Evolutionary conservation across 2,329 filamentous ascomycete species (phyloP).

Genomic region (Hawksworthiomyces lignivorus): DNA sequence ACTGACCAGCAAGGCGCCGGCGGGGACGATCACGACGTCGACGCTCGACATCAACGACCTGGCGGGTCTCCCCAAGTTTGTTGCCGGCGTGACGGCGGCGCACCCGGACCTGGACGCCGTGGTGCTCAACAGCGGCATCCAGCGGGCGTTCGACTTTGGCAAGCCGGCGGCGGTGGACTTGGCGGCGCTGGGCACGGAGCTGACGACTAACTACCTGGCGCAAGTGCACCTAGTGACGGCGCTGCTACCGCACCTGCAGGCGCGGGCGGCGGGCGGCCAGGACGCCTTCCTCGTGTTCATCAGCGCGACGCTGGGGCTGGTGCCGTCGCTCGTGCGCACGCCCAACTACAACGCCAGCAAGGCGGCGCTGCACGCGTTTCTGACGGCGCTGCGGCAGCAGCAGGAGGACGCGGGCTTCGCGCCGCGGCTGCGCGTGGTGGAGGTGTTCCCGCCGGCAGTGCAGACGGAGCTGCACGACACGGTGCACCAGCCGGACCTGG

Average conservation of each 20-base stretch:
- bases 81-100: conserved; percentile 22
- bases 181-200: conserved; percentile 28
- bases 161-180: conserved; percentile 33
- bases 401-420: conserved; percentile 28
- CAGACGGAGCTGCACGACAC: conserved; percentile 38
- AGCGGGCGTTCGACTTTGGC: conserved; percentile 35
- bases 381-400: conserved; percentile 37
- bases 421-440: conserved; percentile 28
- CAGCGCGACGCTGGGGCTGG: conserved; percentile 24
- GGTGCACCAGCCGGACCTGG: conserved; percentile 30
- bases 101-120: conserved; percentile 42
- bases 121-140: conserved; percentile 43
- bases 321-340: conserved; percentile 33
- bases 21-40: conserved; percentile 16
- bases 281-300: conserved; percentile 20
- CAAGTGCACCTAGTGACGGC: conserved; percentile 35
- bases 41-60: conserved; percentile 36
- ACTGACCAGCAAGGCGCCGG: conserved; percentile 19
- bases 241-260: conserved; percentile 35
- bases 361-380: conserved; percentile 38
- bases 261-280: neutral
- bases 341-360: conserved; percentile 42
- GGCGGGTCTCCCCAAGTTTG: conserved; percentile 26
- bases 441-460: conserved; percentile 34
- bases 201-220: conserved; percentile 38